Base-by-base conservation (phyloP, 345 rosid species). In the Eucalyptus rudis region DNA sequence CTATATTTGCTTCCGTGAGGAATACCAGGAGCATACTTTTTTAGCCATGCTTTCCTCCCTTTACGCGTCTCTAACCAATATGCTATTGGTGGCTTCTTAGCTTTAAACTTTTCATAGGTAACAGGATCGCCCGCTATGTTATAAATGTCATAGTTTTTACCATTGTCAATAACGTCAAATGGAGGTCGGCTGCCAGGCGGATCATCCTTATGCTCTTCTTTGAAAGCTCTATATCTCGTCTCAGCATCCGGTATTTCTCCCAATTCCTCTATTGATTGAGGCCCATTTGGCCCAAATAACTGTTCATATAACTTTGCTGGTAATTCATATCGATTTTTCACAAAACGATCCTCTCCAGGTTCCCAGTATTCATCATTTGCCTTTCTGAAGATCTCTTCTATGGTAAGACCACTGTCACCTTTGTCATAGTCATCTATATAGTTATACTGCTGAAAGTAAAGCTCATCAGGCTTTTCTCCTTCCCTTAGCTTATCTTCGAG, bases 341-440 rank as follows among this genome's bases (percentile, higher is more conserved):
- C 91, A 88, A 93, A 96, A 49, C 94, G 91, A 87, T 97, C 99
- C 92, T 97, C 99, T 40, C 99, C 99, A 88, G 99, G 99, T 92
- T 97, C 99, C 99, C 99, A 97, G 89, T 97, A 97, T 87, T 97
- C 98, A 91, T 97, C 99, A 89, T 95, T 94, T 86, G 98, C 95
- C 92, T 88, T 96, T 92, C 95, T 90, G 87, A 96, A 93, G 86
- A 95, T 89, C 92, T 96, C 99, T 33, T 96, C 96, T 83, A 96
- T 94, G 87, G 95, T 90, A 89, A 93, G 89, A 88, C 96, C 97
- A 87, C 95, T 95, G 87, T 97, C 99, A 86, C 99, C 99, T 92
- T 96, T 97, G 88, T 97, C 99, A 89, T 94, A 95, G 92, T 97
- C 97, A 47, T 97, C 98, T 5, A 91, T 92, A 88, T 96, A 97